Percentiles rank a stretch among this genome's conserved stretches.
phyloP scores from a whole-genome alignment of 1,139 yeast species.

The Pichia sp. region DNA sequence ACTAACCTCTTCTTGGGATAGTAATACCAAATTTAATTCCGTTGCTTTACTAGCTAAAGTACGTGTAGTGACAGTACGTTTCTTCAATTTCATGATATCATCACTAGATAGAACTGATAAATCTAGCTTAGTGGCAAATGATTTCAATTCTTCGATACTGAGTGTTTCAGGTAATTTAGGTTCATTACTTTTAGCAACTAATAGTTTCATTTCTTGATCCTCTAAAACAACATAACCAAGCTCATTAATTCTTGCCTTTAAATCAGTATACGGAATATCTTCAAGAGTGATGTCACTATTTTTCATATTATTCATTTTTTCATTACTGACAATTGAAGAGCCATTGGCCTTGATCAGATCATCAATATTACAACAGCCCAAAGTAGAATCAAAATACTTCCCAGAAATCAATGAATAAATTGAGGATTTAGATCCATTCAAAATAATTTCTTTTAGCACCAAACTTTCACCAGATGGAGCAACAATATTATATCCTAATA shows the following conservation, averaged over 20 bases:
- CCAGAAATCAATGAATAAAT: conserved; percentile 10
- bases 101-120: conserved; percentile 25
- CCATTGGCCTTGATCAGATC: conserved; percentile 1
- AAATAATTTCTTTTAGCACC: neutral
- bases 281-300: neutral
- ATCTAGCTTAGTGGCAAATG: conserved; percentile 25
- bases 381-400: conserved; percentile 18
- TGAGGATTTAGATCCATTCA: conserved; percentile 1
- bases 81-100: conserved; percentile 26
- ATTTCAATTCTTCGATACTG: conserved; percentile 14
- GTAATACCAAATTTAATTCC: conserved; percentile 41
- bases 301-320: neutral
- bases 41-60: conserved; percentile 36
- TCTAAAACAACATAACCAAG: conserved; percentile 38
- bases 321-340: conserved; percentile 17
- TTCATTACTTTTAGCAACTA: conserved; percentile 7
- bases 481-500: conserved; percentile 16
- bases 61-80: conserved; percentile 24
- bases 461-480: conserved; percentile 10
- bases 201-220: conserved; percentile 26
- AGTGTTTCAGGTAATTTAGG: conserved; percentile 10
- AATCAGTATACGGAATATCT: conserved; percentile 14
- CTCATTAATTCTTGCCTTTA: conserved; percentile 19
- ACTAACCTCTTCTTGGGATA: conserved; percentile 34
- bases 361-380: conserved; percentile 7